Percentiles rank a stretch among this genome's conserved stretches.
Conservation (phyloP, 345 rosid genomes). For the Linum lewisii region DNA sequence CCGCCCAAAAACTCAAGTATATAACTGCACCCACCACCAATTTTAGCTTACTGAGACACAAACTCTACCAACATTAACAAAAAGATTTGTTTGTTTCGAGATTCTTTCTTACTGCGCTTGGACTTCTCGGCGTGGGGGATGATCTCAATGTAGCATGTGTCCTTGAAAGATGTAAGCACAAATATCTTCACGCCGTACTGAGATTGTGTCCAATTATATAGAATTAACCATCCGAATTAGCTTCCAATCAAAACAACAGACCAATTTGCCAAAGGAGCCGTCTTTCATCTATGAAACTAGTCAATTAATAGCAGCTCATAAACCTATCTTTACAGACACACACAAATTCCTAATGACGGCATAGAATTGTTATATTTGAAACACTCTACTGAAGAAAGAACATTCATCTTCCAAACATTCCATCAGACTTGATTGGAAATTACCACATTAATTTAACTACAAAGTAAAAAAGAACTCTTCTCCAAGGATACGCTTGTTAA, state of each 20-base stretch:
- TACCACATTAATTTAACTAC: no score
- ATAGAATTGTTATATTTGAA: no score
- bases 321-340: no score
- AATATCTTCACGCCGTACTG: background rate
- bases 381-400: no score
- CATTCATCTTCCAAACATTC: no score
- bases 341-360: no score
- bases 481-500: no score
- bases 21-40: slow-evolving; percentile 41
- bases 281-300: no score
- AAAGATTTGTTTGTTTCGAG: background rate
- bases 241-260: background rate
- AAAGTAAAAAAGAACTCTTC: no score
- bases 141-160: slow-evolving; percentile 87
- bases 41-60: background rate
- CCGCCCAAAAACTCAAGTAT: slow-evolving; percentile 93
- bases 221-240: slow-evolving; percentile 1
- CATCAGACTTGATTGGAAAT: no score
- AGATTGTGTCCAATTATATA: slow-evolving; percentile 5
- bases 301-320: no score
- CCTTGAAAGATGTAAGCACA: slow-evolving; percentile 36
- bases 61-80: background rate
- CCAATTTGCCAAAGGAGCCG: background rate
- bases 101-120: slow-evolving; percentile 56
- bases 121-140: slow-evolving; percentile 58